These are phyloP conservation scores for Dothidotthia symphoricarpi DNA, from an alignment of 2,329 filamentous ascomycete species.

Conservation along the genomic window DNA sequence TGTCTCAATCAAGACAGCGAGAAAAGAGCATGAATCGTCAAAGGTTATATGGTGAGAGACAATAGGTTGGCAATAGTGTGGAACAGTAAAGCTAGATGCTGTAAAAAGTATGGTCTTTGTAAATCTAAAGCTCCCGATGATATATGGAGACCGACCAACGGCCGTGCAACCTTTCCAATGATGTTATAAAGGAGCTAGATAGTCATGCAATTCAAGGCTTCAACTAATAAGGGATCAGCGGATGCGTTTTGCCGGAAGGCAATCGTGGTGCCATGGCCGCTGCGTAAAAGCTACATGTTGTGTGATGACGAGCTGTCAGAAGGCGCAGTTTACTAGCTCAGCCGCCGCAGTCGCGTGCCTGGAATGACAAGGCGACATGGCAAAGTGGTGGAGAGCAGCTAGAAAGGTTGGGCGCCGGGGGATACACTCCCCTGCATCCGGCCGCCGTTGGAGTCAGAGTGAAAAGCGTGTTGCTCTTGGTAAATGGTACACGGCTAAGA, in stretches of 20 bases:
- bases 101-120: background rate
- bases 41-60: background rate
- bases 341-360: slow-evolving; percentile 39
- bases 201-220: slow-evolving; percentile 16
- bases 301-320: slow-evolving; percentile 28
- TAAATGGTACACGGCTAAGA: slow-evolving; percentile 29
- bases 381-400: slow-evolving; percentile 17
- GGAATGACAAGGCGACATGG: slow-evolving; percentile 12
- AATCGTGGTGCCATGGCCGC: slow-evolving; percentile 13
- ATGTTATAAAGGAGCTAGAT: slow-evolving; percentile 7
- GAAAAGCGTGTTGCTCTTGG: slow-evolving; percentile 21
- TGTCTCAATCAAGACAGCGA: background rate
- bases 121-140: background rate
- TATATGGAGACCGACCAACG: slow-evolving; percentile 8
- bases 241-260: slow-evolving; percentile 3
- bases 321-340: slow-evolving; percentile 35
- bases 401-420: slow-evolving; percentile 29
- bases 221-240: slow-evolving; percentile 16
- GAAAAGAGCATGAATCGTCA: too few relatives aligned
- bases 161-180: slow-evolving; percentile 12
- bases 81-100: slow-evolving; percentile 4
- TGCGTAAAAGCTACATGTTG: slow-evolving; percentile 18
- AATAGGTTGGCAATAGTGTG: slow-evolving; percentile 2
- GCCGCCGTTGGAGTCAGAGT: slow-evolving; percentile 18
- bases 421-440: slow-evolving; percentile 33